Conservation (phyloP, 306 rosid species). For the Cyclanthera cordifolia region DNA sequence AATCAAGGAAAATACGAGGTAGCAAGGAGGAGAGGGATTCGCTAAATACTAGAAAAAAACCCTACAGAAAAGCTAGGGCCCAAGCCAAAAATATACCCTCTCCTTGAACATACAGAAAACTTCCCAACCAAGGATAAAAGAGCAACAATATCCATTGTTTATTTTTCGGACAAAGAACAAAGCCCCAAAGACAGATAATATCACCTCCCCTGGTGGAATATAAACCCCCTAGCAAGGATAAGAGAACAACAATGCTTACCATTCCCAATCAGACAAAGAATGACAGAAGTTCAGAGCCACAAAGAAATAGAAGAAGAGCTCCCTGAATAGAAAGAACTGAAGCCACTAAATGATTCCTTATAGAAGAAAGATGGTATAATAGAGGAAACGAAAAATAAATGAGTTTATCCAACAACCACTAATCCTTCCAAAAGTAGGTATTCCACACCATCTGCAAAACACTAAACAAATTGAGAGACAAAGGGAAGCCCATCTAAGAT, state of each 20-base stretch:
- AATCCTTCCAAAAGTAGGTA: background rate
- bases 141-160: background rate
- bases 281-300: background rate
- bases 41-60: background rate
- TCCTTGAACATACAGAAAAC: background rate
- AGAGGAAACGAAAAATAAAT: background rate
- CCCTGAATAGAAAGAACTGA: background rate
- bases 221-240: background rate
- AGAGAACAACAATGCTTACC: background rate
- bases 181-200: background rate
- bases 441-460: background rate
- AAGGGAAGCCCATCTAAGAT: background rate
- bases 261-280: background rate
- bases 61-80: background rate
- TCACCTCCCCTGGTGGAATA: background rate
- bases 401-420: background rate
- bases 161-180: background rate
- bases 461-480: background rate
- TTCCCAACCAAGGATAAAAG: background rate
- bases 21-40: background rate
- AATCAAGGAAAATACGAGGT: background rate
- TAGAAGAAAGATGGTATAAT: background rate
- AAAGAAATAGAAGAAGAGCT: background rate
- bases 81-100: background rate
- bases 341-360: background rate